phyloP scores from a whole-genome alignment of 1,139 yeast genomes.

The Casaregolazyma lundiana region DNA sequence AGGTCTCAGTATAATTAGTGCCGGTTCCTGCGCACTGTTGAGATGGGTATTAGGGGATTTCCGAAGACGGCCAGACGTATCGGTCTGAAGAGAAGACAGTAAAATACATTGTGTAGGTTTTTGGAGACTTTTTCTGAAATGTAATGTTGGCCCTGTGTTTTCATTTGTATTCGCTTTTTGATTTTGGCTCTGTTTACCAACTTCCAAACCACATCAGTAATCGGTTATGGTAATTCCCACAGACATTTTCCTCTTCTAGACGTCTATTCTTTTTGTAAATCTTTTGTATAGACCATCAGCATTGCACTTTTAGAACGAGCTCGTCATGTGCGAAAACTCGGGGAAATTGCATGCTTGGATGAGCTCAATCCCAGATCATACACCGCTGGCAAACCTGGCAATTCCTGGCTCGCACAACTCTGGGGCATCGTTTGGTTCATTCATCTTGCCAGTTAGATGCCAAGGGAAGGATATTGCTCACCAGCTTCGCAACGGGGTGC shows the following conservation, averaged over 20 bases:
- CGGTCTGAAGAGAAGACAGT: background rate
- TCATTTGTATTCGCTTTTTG: no score
- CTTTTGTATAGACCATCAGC: background rate
- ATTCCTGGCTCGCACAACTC: conserved; percentile 81
- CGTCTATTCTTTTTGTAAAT: no score
- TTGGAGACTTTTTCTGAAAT: no score
- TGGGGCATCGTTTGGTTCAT: conserved; percentile 68
- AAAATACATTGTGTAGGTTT: background rate
- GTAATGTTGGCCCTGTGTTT: no score
- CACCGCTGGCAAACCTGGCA: conserved; percentile 49
- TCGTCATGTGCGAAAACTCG: no score
- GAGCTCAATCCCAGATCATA: conserved; percentile 49
- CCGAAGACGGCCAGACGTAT: conserved; percentile 8
- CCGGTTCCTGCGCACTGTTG: conserved; percentile 31
- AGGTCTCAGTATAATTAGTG: conserved; percentile 61
- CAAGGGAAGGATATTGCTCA: conserved; percentile 58
- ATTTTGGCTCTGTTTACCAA: no score
- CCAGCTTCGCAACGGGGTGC: conserved; percentile 67
- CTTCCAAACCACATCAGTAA: no score
- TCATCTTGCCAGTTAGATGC: conserved; percentile 69
- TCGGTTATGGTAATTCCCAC: no score
- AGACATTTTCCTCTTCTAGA: no score
- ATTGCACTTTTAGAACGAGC: background rate
- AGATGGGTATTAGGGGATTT: conserved; percentile 28
- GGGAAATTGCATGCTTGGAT: conserved; percentile 48